Percentiles rank a stretch among this genome's conserved stretches.
phyloP scores from a whole-genome alignment of 495 filamentous ascomycete genomes.

The Penicillium salamii region DNA sequence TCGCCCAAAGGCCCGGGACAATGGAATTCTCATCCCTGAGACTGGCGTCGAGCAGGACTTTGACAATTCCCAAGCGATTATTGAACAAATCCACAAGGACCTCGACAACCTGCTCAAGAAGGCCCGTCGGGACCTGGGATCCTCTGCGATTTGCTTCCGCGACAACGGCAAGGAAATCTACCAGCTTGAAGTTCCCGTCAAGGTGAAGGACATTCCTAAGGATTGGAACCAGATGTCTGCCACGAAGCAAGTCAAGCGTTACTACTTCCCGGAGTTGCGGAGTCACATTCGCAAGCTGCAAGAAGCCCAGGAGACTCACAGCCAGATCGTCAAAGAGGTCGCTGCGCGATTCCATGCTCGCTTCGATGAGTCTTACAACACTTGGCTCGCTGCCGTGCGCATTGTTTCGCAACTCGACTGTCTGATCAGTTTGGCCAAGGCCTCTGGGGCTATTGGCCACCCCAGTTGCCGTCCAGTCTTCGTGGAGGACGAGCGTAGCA shows the following conservation, averaged over 20 bases:
- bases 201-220: conserved; percentile 77
- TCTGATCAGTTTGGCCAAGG: conserved; percentile 85
- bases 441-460: conserved; percentile 76
- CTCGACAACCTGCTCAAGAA: conserved; percentile 70
- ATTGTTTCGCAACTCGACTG: conserved; percentile 93
- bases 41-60: conserved; percentile 91
- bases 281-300: conserved; percentile 78
- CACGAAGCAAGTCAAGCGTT: conserved; percentile 85
- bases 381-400: conserved; percentile 85
- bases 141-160: conserved; percentile 70
- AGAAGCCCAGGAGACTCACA: conserved; percentile 92
- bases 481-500: conserved; percentile 76
- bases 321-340: conserved; percentile 87
- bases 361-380: conserved; percentile 82
- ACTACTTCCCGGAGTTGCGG: conserved; percentile 85
- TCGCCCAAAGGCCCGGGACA: conserved; percentile 71
- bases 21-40: conserved; percentile 77
- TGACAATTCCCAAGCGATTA: conserved; percentile 75
- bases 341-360: conserved; percentile 77
- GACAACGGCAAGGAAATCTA: conserved; percentile 97
- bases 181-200: conserved; percentile 86
- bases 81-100: conserved; percentile 67
- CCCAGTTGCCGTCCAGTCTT: conserved; percentile 88
- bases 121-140: conserved; percentile 63
- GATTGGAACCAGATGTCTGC: conserved; percentile 96